Evolutionary conservation across 169 alveolate genomes (phyloP).

Genomic region (Cryptosporidium ryanae): DNA sequence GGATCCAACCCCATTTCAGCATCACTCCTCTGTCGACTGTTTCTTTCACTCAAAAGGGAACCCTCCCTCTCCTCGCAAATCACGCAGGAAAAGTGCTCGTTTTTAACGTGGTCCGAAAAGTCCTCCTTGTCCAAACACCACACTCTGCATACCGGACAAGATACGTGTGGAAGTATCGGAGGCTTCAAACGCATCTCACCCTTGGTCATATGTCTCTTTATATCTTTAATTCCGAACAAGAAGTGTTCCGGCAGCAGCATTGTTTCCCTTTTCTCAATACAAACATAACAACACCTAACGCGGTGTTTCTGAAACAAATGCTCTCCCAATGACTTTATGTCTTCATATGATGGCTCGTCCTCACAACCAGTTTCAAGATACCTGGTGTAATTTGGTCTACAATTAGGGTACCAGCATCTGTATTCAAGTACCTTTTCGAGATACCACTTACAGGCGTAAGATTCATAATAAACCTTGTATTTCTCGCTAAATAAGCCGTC

Average conservation of each 20-base stretch:
- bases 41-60: background rate
- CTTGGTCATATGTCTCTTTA: constrained; percentile 27
- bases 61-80: constrained; percentile 57
- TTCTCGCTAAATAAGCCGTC: constrained; percentile 8
- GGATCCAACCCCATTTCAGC: background rate
- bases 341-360: background rate
- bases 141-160: constrained; percentile 55
- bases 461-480: constrained; percentile 35
- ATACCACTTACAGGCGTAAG: constrained; percentile 30
- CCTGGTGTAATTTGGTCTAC: constrained; percentile 19
- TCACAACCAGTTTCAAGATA: background rate
- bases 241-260: constrained; percentile 66
- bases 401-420: constrained; percentile 70
- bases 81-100: constrained; percentile 64
- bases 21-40: background rate
- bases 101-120: constrained; percentile 63
- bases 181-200: constrained; percentile 61
- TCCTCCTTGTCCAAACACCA: constrained; percentile 71
- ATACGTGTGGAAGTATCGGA: constrained; percentile 65
- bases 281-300: constrained; percentile 60
- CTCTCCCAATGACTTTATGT: constrained; percentile 41
- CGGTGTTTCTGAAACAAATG: constrained; percentile 50
- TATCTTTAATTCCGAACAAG: constrained; percentile 50
- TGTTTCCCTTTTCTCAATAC: constrained; percentile 67
- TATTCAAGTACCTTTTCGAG: constrained; percentile 39